phyloP scores from a whole-genome alignment of 2,329 filamentous ascomycete species.

The Gnomoniopsis smithogilvyi region DNA sequence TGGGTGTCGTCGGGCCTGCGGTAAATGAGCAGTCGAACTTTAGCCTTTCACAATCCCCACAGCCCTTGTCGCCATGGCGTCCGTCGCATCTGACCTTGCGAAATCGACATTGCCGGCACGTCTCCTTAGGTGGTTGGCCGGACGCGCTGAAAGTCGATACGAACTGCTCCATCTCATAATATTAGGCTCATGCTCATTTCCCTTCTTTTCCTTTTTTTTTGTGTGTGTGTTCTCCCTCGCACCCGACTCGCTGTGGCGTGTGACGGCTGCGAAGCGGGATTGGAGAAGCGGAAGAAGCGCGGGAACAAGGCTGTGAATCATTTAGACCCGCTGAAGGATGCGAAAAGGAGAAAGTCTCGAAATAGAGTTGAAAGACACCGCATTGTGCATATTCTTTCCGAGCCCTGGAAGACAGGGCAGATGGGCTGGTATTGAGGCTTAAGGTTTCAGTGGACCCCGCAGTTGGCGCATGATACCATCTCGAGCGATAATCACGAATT shows the following conservation, averaged over 20 bases:
- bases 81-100: conserved; percentile 17
- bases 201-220: not conserved
- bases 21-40: conserved; percentile 16
- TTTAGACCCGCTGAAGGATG: conserved; percentile 5
- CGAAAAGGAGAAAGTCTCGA: not conserved
- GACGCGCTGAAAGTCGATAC: conserved; percentile 18
- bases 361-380: conserved; percentile 14
- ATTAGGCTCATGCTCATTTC: not conserved
- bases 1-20: conserved; percentile 11
- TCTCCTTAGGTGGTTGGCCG: conserved; percentile 16
- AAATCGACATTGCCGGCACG: conserved; percentile 17
- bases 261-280: not conserved
- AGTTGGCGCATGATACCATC: conserved; percentile 18
- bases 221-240: not conserved
- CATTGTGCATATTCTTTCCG: conserved; percentile 16
- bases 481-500: conserved; percentile 18
- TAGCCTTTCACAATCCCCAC: conserved; percentile 15
- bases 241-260: not conserved
- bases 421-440: not conserved
- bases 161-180: conserved; percentile 16
- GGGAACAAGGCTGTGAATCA: conserved; percentile 3
- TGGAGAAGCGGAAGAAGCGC: not conserved
- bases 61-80: conserved; percentile 7
- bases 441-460: conserved; percentile 16
- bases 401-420: not conserved